Conservation (phyloP, 2,329 filamentous ascomycete species). For the Aspergillus hortae region DNA sequence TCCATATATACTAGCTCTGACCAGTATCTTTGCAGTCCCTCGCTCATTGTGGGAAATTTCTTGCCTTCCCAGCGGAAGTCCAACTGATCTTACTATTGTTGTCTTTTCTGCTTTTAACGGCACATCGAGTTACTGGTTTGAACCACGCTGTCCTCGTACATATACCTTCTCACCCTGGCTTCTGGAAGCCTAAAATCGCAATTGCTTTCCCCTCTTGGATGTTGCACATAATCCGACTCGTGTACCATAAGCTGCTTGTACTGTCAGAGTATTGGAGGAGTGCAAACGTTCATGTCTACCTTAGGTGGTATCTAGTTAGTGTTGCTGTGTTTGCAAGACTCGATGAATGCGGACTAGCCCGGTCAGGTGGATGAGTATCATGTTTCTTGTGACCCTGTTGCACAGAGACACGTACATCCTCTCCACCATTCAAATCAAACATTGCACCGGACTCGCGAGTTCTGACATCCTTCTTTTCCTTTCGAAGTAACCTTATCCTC, state of each 20-base stretch:
- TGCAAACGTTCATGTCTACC: background rate
- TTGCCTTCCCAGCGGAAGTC: conserved; percentile 71
- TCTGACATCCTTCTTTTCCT: no score
- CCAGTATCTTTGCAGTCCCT: conserved; percentile 60
- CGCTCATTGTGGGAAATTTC: conserved; percentile 95
- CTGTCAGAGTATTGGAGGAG: background rate
- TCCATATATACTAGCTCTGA: background rate
- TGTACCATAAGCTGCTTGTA: background rate
- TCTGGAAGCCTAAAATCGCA: background rate
- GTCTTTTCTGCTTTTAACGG: background rate
- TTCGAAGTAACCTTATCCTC: no score
- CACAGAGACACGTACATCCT: no score
- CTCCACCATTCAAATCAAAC: background rate
- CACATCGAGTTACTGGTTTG: background rate
- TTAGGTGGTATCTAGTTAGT: background rate
- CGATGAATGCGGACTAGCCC: conserved; percentile 8
- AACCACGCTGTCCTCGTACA: background rate
- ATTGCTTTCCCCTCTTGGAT: background rate
- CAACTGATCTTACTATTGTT: conserved; percentile 24
- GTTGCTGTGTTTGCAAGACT: background rate
- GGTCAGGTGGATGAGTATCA: conserved; percentile 11
- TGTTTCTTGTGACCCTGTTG: background rate
- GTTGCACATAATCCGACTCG: background rate
- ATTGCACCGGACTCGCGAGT: no score
- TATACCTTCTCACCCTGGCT: background rate